Evolutionary conservation across 208 protist genomes (phyloP), one percentile per base, ranked within the genome.

Genomic region (Zelonia costaricensis): DNA sequence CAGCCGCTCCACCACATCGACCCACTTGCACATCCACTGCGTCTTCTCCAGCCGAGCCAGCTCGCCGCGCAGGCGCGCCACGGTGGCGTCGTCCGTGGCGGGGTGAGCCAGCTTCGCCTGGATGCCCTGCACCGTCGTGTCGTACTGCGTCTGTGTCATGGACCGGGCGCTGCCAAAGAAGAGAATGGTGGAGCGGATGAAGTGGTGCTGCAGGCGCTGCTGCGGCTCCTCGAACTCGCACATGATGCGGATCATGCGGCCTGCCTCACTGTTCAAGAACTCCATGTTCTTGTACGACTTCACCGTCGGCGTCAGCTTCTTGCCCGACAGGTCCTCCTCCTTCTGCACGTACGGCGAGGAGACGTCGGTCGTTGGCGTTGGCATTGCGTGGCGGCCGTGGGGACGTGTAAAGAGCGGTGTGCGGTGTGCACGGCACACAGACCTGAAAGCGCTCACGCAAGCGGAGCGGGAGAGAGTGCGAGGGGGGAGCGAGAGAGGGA

Each of bases 151-250:
- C 46, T 56, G 46, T n/a, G 74, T 84, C 90, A 93, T 94, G 16
- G 91, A 81, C 15, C 93, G 86, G 7, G 93, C 93, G 39, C 88
- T 96, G 61, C 91, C 93, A 65, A 97, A 97, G 58, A 97, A 91
- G 13, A 97, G 80, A n/a, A 96, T 74, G 0, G 91, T 96, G 22
- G 84, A 91, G 12, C 86, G 77, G 53, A 97, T 88, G 51, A 62
- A 74, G 48, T 94, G 67, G 10, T 56, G 58, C 31, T 75, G 66
- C 18, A 97, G 76, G 4, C 93, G 79, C 44, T 64, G 61, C 23
- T 83, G 62, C 15, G 93, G 89, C 73, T 97, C 91, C 69, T 97
- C 80, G 60, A 97, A 97, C 78, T 97, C 93, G 73, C 91, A 97
- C 44, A 97, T 64, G 63, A 97, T 89, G 66, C 93, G 93, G 44